Conservation (phyloP, 2,329 filamentous ascomycete genomes). For the Talaromyces pinophilus region DNA sequence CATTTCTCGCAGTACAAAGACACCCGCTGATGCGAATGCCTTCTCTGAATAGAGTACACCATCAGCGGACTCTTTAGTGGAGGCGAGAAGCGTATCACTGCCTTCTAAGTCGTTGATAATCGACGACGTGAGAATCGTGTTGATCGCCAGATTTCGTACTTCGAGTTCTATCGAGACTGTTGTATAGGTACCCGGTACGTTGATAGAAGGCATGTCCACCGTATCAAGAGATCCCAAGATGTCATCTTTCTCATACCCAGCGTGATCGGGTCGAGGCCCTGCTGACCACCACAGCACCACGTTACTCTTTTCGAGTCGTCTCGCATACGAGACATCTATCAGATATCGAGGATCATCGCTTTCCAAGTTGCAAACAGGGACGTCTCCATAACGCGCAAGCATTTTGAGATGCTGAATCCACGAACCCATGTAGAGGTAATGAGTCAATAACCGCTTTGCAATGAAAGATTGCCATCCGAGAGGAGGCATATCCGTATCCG, state of each 20-base stretch:
- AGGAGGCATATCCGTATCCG: slow-evolving; percentile 84
- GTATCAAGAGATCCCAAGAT: slow-evolving; percentile 78
- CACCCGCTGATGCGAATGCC: slow-evolving; percentile 88
- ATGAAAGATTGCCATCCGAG: slow-evolving; percentile 92
- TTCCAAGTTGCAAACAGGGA: slow-evolving; percentile 93
- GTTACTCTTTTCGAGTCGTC: slow-evolving; percentile 83
- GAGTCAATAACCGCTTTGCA: slow-evolving; percentile 78
- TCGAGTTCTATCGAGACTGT: slow-evolving; percentile 96
- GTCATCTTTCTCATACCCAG: slow-evolving; percentile 92
- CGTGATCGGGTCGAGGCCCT: slow-evolving; percentile 85
- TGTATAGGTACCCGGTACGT: slow-evolving; percentile 89
- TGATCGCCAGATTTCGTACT: slow-evolving; percentile 92
- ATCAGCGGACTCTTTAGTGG: slow-evolving; percentile 62
- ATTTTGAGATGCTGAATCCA: slow-evolving; percentile 90
- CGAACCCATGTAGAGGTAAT: slow-evolving; percentile 88
- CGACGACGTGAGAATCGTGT: slow-evolving; percentile 94
- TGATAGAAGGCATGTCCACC: slow-evolving; percentile 88
- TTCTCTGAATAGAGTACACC: slow-evolving; percentile 79
- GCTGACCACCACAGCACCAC: slow-evolving; percentile 97
- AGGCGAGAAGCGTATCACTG: slow-evolving; percentile 81
- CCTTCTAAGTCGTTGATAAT: slow-evolving; percentile 96
- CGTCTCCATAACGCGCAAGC: slow-evolving; percentile 86
- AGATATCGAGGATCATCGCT: slow-evolving; percentile 90
- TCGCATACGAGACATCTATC: slow-evolving; percentile 93
- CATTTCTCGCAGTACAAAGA: slow-evolving; percentile 92